phyloP scores from a whole-genome alignment of 805 yeast species.

The Starmerella etchellsii region DNA sequence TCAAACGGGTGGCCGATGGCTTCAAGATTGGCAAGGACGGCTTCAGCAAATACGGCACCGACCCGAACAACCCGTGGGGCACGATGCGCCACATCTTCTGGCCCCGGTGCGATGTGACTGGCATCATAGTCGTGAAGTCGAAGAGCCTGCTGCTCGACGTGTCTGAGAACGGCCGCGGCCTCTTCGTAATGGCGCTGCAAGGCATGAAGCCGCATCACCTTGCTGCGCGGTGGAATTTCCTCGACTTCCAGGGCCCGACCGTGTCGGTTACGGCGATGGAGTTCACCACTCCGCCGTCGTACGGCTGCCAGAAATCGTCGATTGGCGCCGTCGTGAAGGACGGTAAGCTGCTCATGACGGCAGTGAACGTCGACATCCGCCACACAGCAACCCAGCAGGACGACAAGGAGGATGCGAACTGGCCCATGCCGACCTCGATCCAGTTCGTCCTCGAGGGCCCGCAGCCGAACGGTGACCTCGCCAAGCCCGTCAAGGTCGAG shows the following conservation, averaged over 20 bases:
- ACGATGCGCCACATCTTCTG: constrained; percentile 91
- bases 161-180: constrained; percentile 30
- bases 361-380: constrained; percentile 44
- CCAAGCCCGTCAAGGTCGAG: constrained; percentile 33
- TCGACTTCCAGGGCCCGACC: constrained; percentile 69
- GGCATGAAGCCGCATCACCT: constrained; percentile 99
- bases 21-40: constrained; percentile 88
- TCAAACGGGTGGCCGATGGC: constrained; percentile 51
- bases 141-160: constrained; percentile 27
- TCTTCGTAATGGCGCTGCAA: constrained; percentile 94
- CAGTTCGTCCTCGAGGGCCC: constrained; percentile 45
- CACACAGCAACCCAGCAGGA: constrained; percentile 41
- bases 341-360: constrained; percentile 49
- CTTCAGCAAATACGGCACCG: constrained; percentile 73
- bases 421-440: constrained; percentile 73
- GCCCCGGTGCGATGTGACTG: constrained; percentile 73
- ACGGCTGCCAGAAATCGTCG: constrained; percentile 68
- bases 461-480: constrained; percentile 31
- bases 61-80: constrained; percentile 84
- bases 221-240: constrained; percentile 91
- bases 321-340: constrained; percentile 61
- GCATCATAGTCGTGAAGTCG: constrained; percentile 42
- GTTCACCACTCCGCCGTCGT: constrained; percentile 84
- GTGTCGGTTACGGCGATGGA: constrained; percentile 81
- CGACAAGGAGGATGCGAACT: constrained; percentile 54